phyloP scores from a whole-genome alignment of 2,329 filamentous ascomycete species.

The Monascus ruber region DNA sequence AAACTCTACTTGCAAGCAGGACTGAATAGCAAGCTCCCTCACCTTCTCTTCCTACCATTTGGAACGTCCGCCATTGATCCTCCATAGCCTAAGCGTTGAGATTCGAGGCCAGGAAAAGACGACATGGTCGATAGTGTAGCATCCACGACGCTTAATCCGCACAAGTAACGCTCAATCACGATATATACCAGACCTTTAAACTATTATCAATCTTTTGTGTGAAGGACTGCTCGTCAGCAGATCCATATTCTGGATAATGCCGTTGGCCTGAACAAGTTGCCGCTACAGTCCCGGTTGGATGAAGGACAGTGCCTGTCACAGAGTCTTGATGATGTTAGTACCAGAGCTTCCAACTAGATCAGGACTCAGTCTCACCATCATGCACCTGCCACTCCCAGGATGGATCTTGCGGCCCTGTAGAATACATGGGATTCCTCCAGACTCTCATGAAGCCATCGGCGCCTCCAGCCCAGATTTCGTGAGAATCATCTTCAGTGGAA shows the following conservation, averaged over 20 bases:
- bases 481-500: constrained; percentile 21
- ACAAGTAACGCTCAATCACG: constrained; percentile 8
- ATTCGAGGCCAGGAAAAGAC: no score
- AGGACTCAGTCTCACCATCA: constrained; percentile 23
- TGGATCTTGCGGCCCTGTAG: constrained; percentile 31
- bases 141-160: neutral
- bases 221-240: constrained; percentile 3
- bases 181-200: constrained; percentile 31
- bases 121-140: neutral
- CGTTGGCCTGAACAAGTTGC: constrained; percentile 41
- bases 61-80: no score
- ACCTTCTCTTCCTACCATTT: no score
- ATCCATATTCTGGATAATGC: constrained; percentile 10
- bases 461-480: constrained; percentile 50
- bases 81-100: no score
- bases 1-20: no score
- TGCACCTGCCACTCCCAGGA: constrained; percentile 35
- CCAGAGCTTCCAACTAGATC: constrained; percentile 1
- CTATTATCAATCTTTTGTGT: constrained; percentile 20
- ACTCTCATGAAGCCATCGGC: constrained; percentile 43
- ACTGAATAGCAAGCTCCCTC: no score
- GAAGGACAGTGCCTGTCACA: constrained; percentile 35
- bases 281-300: constrained; percentile 36
- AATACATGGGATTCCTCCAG: constrained; percentile 37
- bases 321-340: constrained; percentile 26